phyloP scores from a whole-genome alignment of 2,329 filamentous ascomycete genomes.

The Cercospora zeae-maydis region DNA sequence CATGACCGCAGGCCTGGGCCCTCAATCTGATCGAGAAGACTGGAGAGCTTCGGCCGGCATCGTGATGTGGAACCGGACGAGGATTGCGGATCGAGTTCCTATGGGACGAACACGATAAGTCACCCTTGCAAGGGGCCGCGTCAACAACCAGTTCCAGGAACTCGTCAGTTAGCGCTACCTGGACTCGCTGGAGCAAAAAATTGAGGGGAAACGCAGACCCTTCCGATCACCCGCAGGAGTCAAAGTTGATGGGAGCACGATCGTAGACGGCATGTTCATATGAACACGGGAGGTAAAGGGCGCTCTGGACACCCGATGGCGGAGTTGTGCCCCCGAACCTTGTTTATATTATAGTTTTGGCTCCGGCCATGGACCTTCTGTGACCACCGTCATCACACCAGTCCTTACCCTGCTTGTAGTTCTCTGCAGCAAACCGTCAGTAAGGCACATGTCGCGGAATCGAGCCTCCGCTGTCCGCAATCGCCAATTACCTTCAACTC shows the following conservation, averaged over 20 bases:
- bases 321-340: neutral
- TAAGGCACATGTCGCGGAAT: neutral
- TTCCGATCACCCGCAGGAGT: neutral
- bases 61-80: neutral
- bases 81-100: slow-evolving; percentile 6
- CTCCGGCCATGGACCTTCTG: slow-evolving; percentile 32
- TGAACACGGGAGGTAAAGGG: neutral
- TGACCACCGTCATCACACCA: slow-evolving; percentile 31
- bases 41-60: neutral
- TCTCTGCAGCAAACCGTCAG: slow-evolving; percentile 16
- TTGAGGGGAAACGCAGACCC: neutral
- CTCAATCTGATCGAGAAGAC: neutral
- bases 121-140: slow-evolving; percentile 2
- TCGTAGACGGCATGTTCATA: neutral
- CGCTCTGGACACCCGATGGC: neutral
- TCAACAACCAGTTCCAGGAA: slow-evolving; percentile 9
- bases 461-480: neutral
- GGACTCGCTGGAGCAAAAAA: neutral
- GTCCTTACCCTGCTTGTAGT: slow-evolving; percentile 28
- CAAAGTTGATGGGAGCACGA: neutral
- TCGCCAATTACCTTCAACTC: slow-evolving; percentile 42
- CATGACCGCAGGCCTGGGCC: neutral
- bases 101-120: neutral
- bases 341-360: slow-evolving; percentile 20
- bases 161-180: neutral